phyloP scores from a whole-genome alignment of 495 filamentous ascomycete genomes.

The Schizothecium vesticola region DNA sequence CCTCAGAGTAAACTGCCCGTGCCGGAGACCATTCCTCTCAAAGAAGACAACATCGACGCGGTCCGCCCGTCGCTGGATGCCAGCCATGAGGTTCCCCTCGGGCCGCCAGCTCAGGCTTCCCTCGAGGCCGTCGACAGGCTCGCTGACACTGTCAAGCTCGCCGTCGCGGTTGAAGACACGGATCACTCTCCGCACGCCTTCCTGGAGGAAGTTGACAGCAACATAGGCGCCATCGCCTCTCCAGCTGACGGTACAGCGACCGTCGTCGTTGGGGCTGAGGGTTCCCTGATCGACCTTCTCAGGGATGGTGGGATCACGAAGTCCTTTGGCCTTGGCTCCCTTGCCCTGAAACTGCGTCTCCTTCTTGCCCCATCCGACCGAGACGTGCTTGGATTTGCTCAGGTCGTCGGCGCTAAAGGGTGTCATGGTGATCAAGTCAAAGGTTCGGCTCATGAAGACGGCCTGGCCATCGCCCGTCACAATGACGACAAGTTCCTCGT shows the following conservation, averaged over 20 bases:
- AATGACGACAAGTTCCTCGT: conserved; percentile 84
- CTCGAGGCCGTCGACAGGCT: conserved; percentile 87
- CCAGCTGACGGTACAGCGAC: conserved; percentile 73
- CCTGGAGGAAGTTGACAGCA: conserved; percentile 73
- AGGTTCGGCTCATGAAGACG: conserved; percentile 86
- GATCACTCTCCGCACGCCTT: conserved; percentile 63
- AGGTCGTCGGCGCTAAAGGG: conserved; percentile 69
- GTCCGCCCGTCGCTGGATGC: conserved; percentile 65
- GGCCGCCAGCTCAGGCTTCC: conserved; percentile 87
- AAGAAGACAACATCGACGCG: conserved; percentile 87
- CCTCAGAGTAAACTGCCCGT: conserved; percentile 82
- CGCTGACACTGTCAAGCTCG: conserved; percentile 80
- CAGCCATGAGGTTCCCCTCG: conserved; percentile 79
- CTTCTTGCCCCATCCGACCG: conserved; percentile 95
- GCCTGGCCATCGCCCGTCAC: conserved; percentile 72
- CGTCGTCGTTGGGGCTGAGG: conserved; percentile 66
- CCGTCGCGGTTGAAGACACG: conserved; percentile 89
- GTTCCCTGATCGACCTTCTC: conserved; percentile 85
- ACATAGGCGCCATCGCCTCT: conserved; percentile 90
- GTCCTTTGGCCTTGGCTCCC: conserved; percentile 81
- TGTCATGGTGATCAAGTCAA: conserved; percentile 74
- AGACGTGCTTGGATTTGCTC: conserved; percentile 87
- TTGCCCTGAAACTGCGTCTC: conserved; percentile 97
- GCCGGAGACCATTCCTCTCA: conserved; percentile 88
- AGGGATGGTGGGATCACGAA: conserved; percentile 89